A percentile compares a stretch with the other conserved stretches of the same genome.
Conservation (phyloP, 73 alveolate genomes). For the Tetrahymena thermophila region DNA sequence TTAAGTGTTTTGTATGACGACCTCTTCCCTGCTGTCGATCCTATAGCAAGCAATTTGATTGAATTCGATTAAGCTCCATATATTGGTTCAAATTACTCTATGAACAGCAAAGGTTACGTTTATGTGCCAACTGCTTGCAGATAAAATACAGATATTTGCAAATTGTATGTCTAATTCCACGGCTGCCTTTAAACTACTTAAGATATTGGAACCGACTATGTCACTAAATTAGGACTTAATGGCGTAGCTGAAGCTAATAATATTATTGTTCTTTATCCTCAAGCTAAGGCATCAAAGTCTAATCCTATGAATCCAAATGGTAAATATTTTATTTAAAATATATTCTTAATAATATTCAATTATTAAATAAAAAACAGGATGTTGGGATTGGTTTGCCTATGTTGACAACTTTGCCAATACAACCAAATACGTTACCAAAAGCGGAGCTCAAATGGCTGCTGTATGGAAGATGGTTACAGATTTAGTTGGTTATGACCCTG, state of each 20-base stretch:
- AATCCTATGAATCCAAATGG: background rate
- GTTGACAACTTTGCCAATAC: background rate
- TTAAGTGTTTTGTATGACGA: background rate
- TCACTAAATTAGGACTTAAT: conserved; percentile 38
- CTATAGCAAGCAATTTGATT: background rate
- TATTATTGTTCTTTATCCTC: conserved; percentile 49
- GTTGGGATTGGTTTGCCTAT: conserved; percentile 68
- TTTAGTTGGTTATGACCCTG: background rate
- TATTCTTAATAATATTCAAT: background rate
- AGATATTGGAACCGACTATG: conserved; percentile 23
- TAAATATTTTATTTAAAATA: background rate
- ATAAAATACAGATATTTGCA: background rate
- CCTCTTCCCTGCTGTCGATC: background rate
- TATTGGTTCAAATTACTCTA: background rate
- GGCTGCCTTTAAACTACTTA: conserved; percentile 45
- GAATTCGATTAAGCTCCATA: conserved; percentile 12
- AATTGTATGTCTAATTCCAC: conserved; percentile 46
- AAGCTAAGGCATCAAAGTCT: background rate
- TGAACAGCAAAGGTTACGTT: conserved; percentile 32
- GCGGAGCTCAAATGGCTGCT: conserved; percentile 15
- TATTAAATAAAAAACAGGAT: conserved; percentile 6
- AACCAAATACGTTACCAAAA: conserved; percentile 17
- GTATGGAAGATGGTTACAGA: conserved; percentile 10
- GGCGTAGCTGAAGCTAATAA: conserved; percentile 55
- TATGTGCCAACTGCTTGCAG: conserved; percentile 50